Conservation (phyloP, 1,284 basidiomycete species). For the Abortiporus biennis region DNA sequence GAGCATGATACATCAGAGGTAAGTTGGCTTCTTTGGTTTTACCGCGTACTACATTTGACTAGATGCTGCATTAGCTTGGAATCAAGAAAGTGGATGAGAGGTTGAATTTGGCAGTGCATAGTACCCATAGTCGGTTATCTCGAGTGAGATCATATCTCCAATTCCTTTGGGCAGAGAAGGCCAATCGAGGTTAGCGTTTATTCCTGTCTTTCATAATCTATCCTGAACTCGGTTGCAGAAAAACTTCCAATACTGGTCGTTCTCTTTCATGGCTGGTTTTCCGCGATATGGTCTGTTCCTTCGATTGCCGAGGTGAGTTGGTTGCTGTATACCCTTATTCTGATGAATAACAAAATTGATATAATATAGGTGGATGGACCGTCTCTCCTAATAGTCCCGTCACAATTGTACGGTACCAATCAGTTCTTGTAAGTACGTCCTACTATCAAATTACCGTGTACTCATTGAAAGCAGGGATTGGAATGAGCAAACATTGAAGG, state of each 20-base stretch:
- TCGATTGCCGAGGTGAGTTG: slow-evolving; percentile 13
- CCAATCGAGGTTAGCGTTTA: slow-evolving; percentile 27
- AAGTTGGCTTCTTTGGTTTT: no score
- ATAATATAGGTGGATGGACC: slow-evolving; percentile 18
- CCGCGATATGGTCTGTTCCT: slow-evolving; percentile 35
- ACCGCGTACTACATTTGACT: no score
- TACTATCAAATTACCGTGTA: background rate
- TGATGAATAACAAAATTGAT: background rate
- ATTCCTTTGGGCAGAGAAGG: slow-evolving; percentile 42
- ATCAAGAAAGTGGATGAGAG: no score
- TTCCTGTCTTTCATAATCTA: slow-evolving; percentile 1
- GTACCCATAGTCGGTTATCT: slow-evolving; percentile 27
- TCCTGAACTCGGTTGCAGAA: no score
- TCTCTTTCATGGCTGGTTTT: slow-evolving; percentile 42
- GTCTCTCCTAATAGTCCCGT: slow-evolving; percentile 21
- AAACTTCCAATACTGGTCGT: slow-evolving; percentile 25
- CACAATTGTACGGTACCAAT: slow-evolving; percentile 19
- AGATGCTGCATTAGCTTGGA: no score
- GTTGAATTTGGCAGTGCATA: slow-evolving; percentile 30
- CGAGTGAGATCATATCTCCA: slow-evolving; percentile 50
- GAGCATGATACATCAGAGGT: no score
- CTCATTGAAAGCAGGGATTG: slow-evolving; percentile 16
- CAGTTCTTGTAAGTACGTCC: slow-evolving; percentile 19
- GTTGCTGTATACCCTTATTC: background rate
- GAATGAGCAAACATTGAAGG: slow-evolving; percentile 9